Percentiles rank a stretch among this genome's conserved stretches.
Evolutionary conservation across 225 moss, liverwort and hornwort genomes (phyloP).

Genomic region (Antitrichia curtipendula): DNA sequence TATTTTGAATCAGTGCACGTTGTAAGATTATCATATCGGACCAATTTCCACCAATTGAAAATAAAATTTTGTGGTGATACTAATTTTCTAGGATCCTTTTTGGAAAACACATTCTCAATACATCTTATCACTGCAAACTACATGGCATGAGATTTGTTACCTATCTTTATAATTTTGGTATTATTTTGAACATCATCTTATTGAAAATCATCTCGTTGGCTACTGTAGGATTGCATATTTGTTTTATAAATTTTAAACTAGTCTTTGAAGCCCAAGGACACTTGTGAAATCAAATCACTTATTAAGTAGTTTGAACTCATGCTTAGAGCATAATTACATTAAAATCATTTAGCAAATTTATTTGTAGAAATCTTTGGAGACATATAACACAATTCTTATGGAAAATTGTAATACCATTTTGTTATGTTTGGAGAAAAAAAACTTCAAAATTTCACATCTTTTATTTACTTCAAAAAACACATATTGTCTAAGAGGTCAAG

Average conservation of each 20-base stretch:
- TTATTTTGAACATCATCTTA: neutral
- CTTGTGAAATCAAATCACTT: neutral
- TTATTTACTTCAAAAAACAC: neutral
- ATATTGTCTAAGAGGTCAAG: neutral
- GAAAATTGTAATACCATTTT: neutral
- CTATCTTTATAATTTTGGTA: neutral
- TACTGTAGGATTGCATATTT: neutral
- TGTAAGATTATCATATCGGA: rapidly evolving
- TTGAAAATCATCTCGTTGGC: neutral
- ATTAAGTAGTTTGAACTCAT: neutral
- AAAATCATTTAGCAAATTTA: neutral
- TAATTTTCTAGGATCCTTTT: neutral
- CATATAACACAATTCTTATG: neutral
- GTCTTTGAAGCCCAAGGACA: neutral
- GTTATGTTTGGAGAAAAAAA: neutral
- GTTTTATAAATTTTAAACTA: neutral
- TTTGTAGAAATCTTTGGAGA: neutral
- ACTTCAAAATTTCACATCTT: too few relatives aligned
- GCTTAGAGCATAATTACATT: neutral
- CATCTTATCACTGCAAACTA: neutral
- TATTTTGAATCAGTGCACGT: neutral
- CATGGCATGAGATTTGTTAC: neutral
- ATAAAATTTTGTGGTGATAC: neutral
- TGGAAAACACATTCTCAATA: neutral
- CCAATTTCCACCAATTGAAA: too few relatives aligned